Percentiles rank a stretch among this genome's conserved stretches.
These are phyloP conservation scores for Exophiala spinifera DNA, from an alignment of 2,329 filamentous ascomycete genomes.

Conservation along the genomic window DNA sequence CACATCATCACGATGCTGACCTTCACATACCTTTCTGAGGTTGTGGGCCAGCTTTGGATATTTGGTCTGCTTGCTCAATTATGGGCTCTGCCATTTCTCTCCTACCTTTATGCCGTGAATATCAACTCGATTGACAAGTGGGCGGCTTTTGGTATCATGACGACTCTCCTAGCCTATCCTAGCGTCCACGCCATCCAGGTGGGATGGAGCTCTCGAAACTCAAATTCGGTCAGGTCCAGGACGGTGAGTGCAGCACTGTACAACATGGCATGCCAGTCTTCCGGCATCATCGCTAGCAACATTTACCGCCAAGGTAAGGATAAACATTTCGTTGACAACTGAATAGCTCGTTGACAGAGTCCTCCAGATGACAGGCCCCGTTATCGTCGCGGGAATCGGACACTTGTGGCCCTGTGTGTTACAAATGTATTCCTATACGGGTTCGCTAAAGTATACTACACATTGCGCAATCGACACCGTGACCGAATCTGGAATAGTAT, in stretches of 20 bases:
- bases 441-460: conserved; percentile 40
- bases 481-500: conserved; percentile 41
- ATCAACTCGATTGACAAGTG: conserved; percentile 42
- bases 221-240: conserved; percentile 39
- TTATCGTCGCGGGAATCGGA: conserved; percentile 57
- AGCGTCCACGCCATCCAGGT: conserved; percentile 56
- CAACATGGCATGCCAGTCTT: conserved; percentile 40
- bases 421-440: conserved; percentile 53
- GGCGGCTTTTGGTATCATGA: conserved; percentile 47
- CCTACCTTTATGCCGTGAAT: conserved; percentile 49
- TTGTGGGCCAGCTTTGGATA: conserved; percentile 46
- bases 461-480: conserved; percentile 37
- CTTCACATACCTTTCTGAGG: conserved; percentile 35
- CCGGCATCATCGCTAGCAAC: conserved; percentile 36
- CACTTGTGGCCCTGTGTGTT: conserved; percentile 52
- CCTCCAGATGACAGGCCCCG: conserved; percentile 51
- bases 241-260: conserved; percentile 39
- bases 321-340: no score
- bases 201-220: conserved; percentile 39
- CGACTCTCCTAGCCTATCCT: conserved; percentile 51
- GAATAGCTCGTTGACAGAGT: background rate
- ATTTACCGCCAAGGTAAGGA: conserved; percentile 28
- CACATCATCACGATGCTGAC: conserved; percentile 60
- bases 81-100: conserved; percentile 51
- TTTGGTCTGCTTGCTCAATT: conserved; percentile 48